Base-by-base conservation (phyloP, 2,329 filamentous ascomycete genomes). In the Ascochyta koolunga region DNA sequence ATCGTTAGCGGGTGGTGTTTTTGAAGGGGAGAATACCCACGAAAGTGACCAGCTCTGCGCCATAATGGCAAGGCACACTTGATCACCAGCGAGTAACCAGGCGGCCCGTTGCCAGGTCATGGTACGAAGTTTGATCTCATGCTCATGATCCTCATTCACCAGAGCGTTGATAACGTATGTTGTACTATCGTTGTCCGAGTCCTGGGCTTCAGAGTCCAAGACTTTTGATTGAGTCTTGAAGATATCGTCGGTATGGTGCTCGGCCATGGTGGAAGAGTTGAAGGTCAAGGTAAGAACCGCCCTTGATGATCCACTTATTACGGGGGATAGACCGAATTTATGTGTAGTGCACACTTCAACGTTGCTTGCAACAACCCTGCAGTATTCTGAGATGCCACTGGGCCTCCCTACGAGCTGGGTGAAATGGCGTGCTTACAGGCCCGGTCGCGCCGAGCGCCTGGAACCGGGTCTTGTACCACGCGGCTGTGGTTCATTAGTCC, bases 11-110 rank as follows among this genome's bases (percentile, higher is more conserved):
- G 19, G 16, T 2, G 4, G 21, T 15, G 19, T 16, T 16, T 25
- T 10, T 7, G 10, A 4, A 16, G 10, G 13, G 16, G 1, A 8
- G 5, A 1, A 18, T 36, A 71, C 74, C 64, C 62, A 77, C 75
- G 90, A 90, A 74, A 96, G 96, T 0, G 91, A 96, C 83, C 89
- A 96, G 0, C 92, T 92, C 65, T 96, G 96, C 44, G 90, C 95
- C 91, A 96, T 96, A 70, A 96, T 96, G 24, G 84, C 84, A 75
- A 96, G 79, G 74, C 91, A 96, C 54, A 96, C 96, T 74, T 97
- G 96, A 78, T 96, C 93, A 40, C 91, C 95, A 76, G 96, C 96
- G 45, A 96, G 85, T 62, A 96, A 75, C 2, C 88, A 91, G 0
- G 93, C 91, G 45, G 92, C 96, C 87, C 89, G 68, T 57, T 82